A percentile compares a stretch with the other conserved stretches of the same genome.
phyloP scores from a whole-genome alignment of 1,139 yeast species.

The Suhomyces taliae region DNA sequence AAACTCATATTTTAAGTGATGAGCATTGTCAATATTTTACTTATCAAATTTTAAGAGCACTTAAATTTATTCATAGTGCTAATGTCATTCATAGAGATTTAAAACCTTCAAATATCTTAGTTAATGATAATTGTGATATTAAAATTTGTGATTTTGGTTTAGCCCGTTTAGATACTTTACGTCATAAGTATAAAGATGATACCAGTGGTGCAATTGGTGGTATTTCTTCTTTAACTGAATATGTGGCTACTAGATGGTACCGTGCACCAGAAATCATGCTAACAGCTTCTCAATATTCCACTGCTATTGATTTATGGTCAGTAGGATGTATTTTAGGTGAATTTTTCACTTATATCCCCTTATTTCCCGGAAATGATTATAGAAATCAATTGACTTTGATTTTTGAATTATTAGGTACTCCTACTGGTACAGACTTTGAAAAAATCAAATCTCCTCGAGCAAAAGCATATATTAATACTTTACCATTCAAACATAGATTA shows the following conservation, averaged over 20 bases:
- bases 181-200: constrained; percentile 24
- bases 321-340: constrained; percentile 79
- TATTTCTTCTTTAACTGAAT: constrained; percentile 58
- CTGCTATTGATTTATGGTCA: constrained; percentile 77
- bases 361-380: constrained; percentile 81
- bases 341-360: constrained; percentile 56
- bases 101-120: constrained; percentile 88
- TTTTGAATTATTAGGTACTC: constrained; percentile 65
- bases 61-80: constrained; percentile 94
- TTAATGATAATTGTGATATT: constrained; percentile 93
- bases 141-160: constrained; percentile 93
- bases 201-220: constrained; percentile 31
- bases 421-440: constrained; percentile 54
- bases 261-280: constrained; percentile 80
- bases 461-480: constrained; percentile 55
- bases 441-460: constrained; percentile 63
- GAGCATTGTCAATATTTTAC: constrained; percentile 70
- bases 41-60: constrained; percentile 89
- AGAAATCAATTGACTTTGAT: constrained; percentile 64
- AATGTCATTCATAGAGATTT: constrained; percentile 96
- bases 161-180: constrained; percentile 39
- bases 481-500: constrained; percentile 40
- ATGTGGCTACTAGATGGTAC: constrained; percentile 81
- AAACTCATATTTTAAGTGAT: constrained; percentile 53
- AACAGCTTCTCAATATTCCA: constrained; percentile 64